These are phyloP conservation scores for Venturia oleaginea DNA, from an alignment of 2,329 filamentous ascomycete species.

Conservation along the genomic window DNA sequence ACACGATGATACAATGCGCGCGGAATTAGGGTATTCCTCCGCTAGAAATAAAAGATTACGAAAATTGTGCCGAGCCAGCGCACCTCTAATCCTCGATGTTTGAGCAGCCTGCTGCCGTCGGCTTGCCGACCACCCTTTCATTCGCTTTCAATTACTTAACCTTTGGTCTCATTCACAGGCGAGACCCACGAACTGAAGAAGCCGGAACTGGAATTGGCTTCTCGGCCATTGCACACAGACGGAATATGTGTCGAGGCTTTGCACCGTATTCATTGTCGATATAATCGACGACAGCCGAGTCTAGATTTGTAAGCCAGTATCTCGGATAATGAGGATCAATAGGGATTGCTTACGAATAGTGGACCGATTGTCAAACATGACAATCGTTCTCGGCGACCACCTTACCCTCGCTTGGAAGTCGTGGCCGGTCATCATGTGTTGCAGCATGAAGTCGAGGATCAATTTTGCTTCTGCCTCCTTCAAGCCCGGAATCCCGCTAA, in stretches of 20 bases:
- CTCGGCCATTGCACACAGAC: slow-evolving; percentile 40
- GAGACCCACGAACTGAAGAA: background rate
- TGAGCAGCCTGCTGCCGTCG: background rate
- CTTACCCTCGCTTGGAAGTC: slow-evolving; percentile 40
- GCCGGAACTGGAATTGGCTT: slow-evolving; percentile 34
- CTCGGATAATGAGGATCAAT: too few species aligned
- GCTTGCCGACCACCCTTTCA: background rate
- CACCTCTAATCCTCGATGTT: background rate
- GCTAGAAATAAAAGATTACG: background rate
- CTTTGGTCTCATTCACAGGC: background rate
- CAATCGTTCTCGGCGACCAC: slow-evolving; percentile 27
- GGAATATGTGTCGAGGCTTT: slow-evolving; percentile 41
- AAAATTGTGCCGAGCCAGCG: background rate
- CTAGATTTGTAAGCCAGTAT: slow-evolving; percentile 20
- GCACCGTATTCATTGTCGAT: slow-evolving; percentile 36
- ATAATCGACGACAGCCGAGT: slow-evolving; percentile 44
- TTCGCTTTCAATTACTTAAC: background rate
- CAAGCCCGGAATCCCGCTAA: slow-evolving; percentile 37
- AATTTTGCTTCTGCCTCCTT: slow-evolving; percentile 38
- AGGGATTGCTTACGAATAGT: slow-evolving; percentile 33
- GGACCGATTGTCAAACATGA: slow-evolving; percentile 16
- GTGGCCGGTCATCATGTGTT: slow-evolving; percentile 38
- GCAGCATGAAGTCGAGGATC: slow-evolving; percentile 39
- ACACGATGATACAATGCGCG: background rate
- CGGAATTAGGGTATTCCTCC: background rate